Conservation (phyloP, 1,284 basidiomycete genomes). For the Trichosporon ovoides region DNA sequence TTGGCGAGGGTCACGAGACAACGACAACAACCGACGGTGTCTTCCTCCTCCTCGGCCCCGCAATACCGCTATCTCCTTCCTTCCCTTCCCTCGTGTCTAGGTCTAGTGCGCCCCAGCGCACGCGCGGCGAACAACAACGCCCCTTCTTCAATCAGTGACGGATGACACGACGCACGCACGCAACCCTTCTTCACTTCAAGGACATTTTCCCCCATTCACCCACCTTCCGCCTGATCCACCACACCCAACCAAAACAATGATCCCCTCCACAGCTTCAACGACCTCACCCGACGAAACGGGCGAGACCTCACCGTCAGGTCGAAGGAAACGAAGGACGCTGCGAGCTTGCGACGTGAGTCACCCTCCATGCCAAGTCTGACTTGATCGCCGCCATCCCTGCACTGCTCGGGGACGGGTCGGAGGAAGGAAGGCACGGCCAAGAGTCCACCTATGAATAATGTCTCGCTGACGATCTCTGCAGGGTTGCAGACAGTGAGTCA, state of each 20-base stretch:
- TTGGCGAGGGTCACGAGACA: no score
- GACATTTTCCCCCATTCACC: background rate
- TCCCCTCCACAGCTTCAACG: no score
- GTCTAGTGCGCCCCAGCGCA: no score
- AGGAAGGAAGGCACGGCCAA: no score
- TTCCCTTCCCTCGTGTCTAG: no score
- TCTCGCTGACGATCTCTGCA: slow-evolving; percentile 3
- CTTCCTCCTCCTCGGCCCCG: no score
- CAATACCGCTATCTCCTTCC: background rate
- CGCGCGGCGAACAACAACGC: no score
- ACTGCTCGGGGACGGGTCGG: background rate
- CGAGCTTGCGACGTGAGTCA: slow-evolving; percentile 3
- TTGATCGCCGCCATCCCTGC: no score
- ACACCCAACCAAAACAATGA: no score
- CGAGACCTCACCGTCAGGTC: background rate
- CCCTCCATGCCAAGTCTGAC: no score
- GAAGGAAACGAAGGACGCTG: background rate
- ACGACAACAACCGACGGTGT: no score
- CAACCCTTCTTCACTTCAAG: background rate
- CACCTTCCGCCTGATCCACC: slow-evolving; percentile 4
- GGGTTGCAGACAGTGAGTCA: slow-evolving; percentile 24
- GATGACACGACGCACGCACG: background rate
- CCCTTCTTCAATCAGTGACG: background rate
- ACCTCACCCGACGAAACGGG: background rate
- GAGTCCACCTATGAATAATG: no score